Base-by-base conservation (phyloP, 768 basidiomycete species). In the Imleria badia region DNA sequence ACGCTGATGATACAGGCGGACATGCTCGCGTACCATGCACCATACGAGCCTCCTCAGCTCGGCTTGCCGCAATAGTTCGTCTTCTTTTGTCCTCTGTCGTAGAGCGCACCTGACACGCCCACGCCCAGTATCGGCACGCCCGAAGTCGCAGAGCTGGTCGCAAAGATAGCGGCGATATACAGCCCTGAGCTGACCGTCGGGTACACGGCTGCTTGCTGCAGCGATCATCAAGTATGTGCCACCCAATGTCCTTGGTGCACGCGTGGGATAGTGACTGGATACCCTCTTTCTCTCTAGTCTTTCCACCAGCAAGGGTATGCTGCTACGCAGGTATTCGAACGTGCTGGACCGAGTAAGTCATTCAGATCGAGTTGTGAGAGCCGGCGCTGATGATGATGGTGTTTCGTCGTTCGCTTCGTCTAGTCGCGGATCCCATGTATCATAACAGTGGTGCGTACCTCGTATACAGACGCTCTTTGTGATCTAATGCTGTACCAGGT, bases 1-100 rank as follows among this genome's bases (percentile, higher is more conserved):
- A 83, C 87, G 1, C 66, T 96, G 33, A 91, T 95, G 82, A 77
- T 95, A 45, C 94, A 96, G 69, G 90, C 90, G 0, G 94, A 97
- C 63, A 96, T 96, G 94, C 79, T 91, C 39, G 94, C 84, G 0
- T 96, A 94, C 67, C 91, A 85, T 56, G 84, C 76, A 19, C 82
- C 84, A 0, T 81, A 80, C 26, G 94, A 97, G 72, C 90, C 91
- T 13, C 69, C 81, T 2, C 94, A 97, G 66, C 80, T 97, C 10
- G 93, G 89, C 17, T 79, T 94, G 33, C 92, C 94, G 10, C 79
- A 80, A 22, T 57, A 63, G 90, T 93, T 47, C 48, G 83, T 75
- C 51, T 12, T 43, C 40, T 22, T n/a, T 45, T 10, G 13, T 42
- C 12, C 60, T 31, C 41, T 15, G 6, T 41, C 23, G 35, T 29